phyloP scores from a whole-genome alignment of 208 protist species.

The Trypanosomatidae sp. region DNA sequence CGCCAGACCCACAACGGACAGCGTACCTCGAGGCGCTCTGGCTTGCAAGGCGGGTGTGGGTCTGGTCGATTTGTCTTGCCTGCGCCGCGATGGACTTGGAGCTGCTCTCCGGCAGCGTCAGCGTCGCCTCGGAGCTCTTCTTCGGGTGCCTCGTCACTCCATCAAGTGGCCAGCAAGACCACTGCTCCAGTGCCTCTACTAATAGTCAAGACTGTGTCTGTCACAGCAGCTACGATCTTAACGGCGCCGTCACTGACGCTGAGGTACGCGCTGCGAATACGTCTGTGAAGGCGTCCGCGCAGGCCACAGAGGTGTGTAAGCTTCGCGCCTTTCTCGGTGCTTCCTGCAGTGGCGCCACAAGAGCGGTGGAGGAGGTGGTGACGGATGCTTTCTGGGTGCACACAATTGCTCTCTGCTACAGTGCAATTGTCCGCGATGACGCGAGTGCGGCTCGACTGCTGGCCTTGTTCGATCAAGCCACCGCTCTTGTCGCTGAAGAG shows the following conservation, averaged over 20 bases:
- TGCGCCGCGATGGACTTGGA: conserved; percentile 57
- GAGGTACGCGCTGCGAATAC: background rate
- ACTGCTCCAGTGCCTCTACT: no score
- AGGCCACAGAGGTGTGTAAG: conserved; percentile 3
- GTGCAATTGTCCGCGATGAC: conserved; percentile 11
- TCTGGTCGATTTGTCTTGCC: conserved; percentile 55
- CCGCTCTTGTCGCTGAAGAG: background rate
- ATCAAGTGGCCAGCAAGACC: no score
- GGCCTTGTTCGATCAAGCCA: background rate
- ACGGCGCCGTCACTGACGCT: conserved; percentile 9
- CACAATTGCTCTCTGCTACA: conserved; percentile 23
- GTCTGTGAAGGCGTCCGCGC: background rate
- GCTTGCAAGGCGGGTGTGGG: conserved; percentile 51
- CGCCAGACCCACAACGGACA: no score
- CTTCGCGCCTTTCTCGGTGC: conserved; percentile 11
- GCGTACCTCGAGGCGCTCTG: conserved; percentile 25
- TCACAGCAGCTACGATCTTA: conserved; percentile 16
- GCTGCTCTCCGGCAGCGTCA: conserved; percentile 53
- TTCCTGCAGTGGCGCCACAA: background rate
- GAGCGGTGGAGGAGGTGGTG: background rate
- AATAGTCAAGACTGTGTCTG: no score
- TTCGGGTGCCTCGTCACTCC: conserved; percentile 10
- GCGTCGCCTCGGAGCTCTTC: conserved; percentile 37
- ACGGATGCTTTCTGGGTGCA: conserved; percentile 25
- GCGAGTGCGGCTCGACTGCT: conserved; percentile 6